These are phyloP conservation scores for Skeletonema costatum DNA, from an alignment of 108 stramenopile genomes.

Conservation along the genomic window DNA sequence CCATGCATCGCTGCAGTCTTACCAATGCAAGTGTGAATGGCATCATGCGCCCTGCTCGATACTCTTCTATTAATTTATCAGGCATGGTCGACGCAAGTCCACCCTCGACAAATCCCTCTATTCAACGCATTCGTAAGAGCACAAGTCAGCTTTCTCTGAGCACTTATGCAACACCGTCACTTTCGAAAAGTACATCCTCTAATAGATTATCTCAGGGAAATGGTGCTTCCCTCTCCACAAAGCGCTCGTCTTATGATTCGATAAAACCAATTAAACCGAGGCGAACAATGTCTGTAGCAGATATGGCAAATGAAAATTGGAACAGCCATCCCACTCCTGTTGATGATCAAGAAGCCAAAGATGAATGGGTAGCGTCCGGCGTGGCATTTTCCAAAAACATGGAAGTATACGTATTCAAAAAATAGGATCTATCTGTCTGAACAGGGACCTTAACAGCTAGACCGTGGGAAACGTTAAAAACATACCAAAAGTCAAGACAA, in stretches of 20 bases:
- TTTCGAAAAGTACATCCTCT: neutral
- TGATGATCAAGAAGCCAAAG: neutral
- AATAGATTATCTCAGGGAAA: too few relatives aligned
- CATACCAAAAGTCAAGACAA: neutral
- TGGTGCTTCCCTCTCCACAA: neutral
- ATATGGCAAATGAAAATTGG: neutral
- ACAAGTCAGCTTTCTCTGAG: neutral
- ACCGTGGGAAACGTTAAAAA: neutral
- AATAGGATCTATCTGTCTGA: neutral
- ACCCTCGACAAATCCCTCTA: neutral
- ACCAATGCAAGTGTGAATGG: slow-evolving; percentile 11
- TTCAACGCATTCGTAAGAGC: neutral
- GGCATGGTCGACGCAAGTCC: neutral
- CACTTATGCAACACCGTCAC: neutral
- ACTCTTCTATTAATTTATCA: slow-evolving; percentile 17
- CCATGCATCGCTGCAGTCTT: slow-evolving; percentile 13
- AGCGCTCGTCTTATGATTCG: neutral
- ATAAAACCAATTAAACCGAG: neutral
- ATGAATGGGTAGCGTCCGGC: slow-evolving; percentile 9
- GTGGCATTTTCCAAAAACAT: slow-evolving; percentile 25
- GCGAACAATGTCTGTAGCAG: neutral
- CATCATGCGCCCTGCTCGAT: slow-evolving; percentile 16
- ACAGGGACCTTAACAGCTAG: neutral
- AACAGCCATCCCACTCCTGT: neutral
- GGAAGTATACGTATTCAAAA: slow-evolving; percentile 28